Percentiles rank a stretch among this genome's conserved stretches.
These are phyloP conservation scores for Begonia loranthoides DNA, from an alignment of 306 rosid species.

Conservation along the genomic window DNA sequence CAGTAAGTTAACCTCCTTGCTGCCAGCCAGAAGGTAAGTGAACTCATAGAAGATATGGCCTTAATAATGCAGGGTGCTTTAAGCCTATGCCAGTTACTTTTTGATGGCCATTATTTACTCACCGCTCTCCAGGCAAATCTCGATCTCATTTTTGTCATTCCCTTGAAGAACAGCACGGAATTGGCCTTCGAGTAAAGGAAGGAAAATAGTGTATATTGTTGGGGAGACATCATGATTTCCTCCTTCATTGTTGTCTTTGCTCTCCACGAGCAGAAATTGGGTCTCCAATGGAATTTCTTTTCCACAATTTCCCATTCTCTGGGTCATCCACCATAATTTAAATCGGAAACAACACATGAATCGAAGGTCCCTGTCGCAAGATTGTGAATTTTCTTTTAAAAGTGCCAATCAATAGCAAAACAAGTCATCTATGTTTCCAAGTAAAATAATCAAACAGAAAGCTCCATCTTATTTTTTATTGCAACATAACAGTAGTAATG, in stretches of 20 bases:
- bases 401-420: neutral
- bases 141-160: slow-evolving; percentile 69
- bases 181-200: slow-evolving; percentile 88
- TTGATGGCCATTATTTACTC: slow-evolving; percentile 38
- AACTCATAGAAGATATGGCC: slow-evolving; percentile 23
- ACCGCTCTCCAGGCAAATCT: slow-evolving; percentile 93
- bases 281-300: slow-evolving; percentile 89
- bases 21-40: slow-evolving; percentile 28
- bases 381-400: neutral
- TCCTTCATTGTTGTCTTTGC: slow-evolving; percentile 31
- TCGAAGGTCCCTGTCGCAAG: slow-evolving; percentile 42
- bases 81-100: slow-evolving; percentile 23
- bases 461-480: too few relatives aligned
- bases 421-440: too few relatives aligned
- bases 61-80: slow-evolving; percentile 10
- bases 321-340: slow-evolving; percentile 99
- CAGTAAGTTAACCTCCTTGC: slow-evolving; percentile 13
- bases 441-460: too few relatives aligned
- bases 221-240: slow-evolving; percentile 33
- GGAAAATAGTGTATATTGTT: slow-evolving; percentile 69
- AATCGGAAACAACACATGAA: slow-evolving; percentile 89
- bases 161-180: slow-evolving; percentile 92
- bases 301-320: slow-evolving; percentile 84
- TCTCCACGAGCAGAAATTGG: slow-evolving; percentile 85
- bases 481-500: too few relatives aligned